These are phyloP conservation scores for Leishmania braziliensis DNA, from an alignment of 208 protist genomes.

Conservation along the genomic window DNA sequence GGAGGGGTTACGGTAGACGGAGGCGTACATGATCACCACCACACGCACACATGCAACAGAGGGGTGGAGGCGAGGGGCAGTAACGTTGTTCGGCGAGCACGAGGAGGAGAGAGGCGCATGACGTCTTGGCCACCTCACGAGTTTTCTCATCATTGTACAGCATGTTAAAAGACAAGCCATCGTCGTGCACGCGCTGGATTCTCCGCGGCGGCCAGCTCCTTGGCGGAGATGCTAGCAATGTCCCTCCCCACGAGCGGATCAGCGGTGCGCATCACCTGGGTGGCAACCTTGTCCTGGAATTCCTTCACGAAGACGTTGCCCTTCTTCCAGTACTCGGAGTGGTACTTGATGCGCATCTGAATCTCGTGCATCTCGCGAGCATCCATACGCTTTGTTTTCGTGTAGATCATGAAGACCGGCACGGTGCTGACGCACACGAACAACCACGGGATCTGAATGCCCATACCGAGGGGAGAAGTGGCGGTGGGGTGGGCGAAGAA, in stretches of 20 bases:
- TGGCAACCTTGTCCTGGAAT: constrained; percentile 31
- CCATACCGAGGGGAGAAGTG: constrained; percentile 8
- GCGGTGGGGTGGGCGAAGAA: neutral
- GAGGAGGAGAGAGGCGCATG: constrained; percentile 6
- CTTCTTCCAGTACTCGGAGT: constrained; percentile 78
- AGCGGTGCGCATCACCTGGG: constrained; percentile 31
- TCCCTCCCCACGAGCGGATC: constrained; percentile 54
- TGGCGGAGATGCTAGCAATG: constrained; percentile 19
- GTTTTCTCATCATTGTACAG: neutral
- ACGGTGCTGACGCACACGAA: constrained; percentile 55
- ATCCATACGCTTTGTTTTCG: constrained; percentile 76
- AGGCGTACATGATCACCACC: neutral
- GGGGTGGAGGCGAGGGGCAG: neutral
- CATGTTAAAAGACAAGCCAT: constrained; percentile 16
- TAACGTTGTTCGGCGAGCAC: neutral
- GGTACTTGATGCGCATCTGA: constrained; percentile 84
- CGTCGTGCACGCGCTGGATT: neutral
- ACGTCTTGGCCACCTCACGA: neutral
- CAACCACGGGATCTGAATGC: constrained; percentile 70
- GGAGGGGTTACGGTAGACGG: neutral
- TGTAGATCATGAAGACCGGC: constrained; percentile 77
- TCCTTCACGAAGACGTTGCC: constrained; percentile 55
- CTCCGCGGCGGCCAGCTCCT: constrained; percentile 18
- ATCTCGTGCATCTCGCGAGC: constrained; percentile 79
- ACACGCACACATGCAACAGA: neutral